A percentile compares a stretch with the other conserved stretches of the same genome.
These are phyloP conservation scores for Exobasidium rhododendri DNA, from an alignment of 1,284 basidiomycete species.

Conservation along the genomic window DNA sequence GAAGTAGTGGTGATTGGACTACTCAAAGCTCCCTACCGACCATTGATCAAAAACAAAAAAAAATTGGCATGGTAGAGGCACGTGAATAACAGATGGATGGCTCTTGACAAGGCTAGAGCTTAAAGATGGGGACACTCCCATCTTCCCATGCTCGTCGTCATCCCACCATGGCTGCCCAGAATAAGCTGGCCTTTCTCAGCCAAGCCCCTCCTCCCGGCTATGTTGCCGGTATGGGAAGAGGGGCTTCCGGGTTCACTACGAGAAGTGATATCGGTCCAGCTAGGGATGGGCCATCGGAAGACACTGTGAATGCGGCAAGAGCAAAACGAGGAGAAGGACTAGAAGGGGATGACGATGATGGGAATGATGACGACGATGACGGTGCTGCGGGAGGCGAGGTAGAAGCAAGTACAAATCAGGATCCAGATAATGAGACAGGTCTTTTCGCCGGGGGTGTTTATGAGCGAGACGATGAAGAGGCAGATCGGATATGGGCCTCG, in stretches of 20 bases:
- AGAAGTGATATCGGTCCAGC: constrained; percentile 98
- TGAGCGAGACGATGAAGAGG: constrained; percentile 96
- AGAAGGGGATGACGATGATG: constrained; percentile 12
- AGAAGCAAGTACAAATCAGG: constrained; percentile 84
- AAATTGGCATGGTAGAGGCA: too few relatives aligned
- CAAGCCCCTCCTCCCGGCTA: constrained; percentile 49
- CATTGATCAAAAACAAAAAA: too few relatives aligned
- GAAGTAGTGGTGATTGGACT: too few relatives aligned
- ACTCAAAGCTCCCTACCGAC: too few relatives aligned
- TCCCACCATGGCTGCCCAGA: constrained; percentile 10
- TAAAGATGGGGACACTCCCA: too few relatives aligned
- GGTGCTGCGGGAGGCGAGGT: constrained; percentile 78
- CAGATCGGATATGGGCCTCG: constrained; percentile 85
- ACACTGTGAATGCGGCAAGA: constrained; percentile 69
- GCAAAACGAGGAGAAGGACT: constrained; percentile 17
- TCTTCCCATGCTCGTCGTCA: too few relatives aligned
- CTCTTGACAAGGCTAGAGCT: background rate
- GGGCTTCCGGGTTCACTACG: constrained; percentile 93
- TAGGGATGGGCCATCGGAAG: constrained; percentile 84
- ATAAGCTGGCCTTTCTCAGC: constrained; percentile 16
- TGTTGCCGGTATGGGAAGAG: constrained; percentile 52
- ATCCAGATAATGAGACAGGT: constrained; percentile 95
- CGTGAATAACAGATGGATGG: background rate
- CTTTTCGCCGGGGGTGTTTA: constrained; percentile 93
- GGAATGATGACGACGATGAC: constrained; percentile 20